Evolutionary conservation across 495 filamentous ascomycete species (phyloP).

Genomic region (Penicillium cataractarum): DNA sequence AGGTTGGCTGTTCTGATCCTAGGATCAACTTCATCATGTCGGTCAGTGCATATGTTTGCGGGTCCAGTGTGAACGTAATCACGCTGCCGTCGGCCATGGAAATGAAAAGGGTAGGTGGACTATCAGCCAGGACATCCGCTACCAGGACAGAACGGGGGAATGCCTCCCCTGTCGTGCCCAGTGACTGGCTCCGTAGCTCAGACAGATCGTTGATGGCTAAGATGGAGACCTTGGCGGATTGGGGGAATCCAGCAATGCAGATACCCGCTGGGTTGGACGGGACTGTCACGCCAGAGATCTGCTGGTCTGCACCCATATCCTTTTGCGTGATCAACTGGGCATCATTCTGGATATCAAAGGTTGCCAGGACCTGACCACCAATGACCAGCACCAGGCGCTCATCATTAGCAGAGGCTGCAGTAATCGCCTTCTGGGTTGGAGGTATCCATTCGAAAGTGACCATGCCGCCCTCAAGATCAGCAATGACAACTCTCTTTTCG

Average conservation of each 20-base stretch:
- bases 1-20: conserved; percentile 79
- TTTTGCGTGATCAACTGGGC: conserved; percentile 60
- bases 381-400: conserved; percentile 70
- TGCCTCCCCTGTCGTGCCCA: conserved; percentile 61
- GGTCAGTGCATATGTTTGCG: conserved; percentile 59
- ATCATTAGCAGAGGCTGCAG: conserved; percentile 74
- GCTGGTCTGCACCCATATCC: conserved; percentile 63
- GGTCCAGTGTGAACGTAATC: conserved; percentile 77
- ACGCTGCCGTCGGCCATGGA: conserved; percentile 96
- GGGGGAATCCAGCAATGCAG: conserved; percentile 85
- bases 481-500: conserved; percentile 58
- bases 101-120: conserved; percentile 77
- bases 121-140: conserved; percentile 65
- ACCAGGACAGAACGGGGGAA: conserved; percentile 84
- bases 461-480: conserved; percentile 72
- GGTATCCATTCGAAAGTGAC: conserved; percentile 70
- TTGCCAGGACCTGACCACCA: conserved; percentile 67
- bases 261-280: conserved; percentile 49
- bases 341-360: conserved; percentile 63
- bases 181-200: conserved; percentile 61
- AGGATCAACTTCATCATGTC: conserved; percentile 80
- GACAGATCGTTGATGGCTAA: conserved; percentile 66
- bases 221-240: conserved; percentile 71
- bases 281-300: conserved; percentile 83
- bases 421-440: conserved; percentile 62